Evolutionary conservation across 2,329 filamentous ascomycete genomes (phyloP).

Genomic region (Paecilomyces niveus): DNA sequence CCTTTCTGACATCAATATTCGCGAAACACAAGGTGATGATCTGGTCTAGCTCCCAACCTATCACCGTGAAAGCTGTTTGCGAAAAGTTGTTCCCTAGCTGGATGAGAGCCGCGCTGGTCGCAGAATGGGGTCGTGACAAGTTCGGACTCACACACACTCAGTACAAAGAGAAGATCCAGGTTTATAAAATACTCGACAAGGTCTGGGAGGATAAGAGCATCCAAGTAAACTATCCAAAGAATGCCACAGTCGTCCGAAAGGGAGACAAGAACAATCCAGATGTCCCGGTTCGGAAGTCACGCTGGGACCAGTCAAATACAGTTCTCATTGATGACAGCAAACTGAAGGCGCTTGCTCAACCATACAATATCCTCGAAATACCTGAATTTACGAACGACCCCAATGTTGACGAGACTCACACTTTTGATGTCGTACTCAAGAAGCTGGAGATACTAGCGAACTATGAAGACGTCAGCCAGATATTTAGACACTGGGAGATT

Average conservation of each 20-base stretch:
- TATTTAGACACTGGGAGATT: conserved; percentile 29
- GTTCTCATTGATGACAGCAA: conserved; percentile 79
- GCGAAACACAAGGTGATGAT: conserved; percentile 72
- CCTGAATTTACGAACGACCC: conserved; percentile 61
- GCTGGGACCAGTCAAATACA: conserved; percentile 79
- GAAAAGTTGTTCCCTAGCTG: conserved; percentile 52
- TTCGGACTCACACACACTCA: conserved; percentile 60
- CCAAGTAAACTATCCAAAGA: conserved; percentile 34
- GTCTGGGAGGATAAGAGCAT: conserved; percentile 57
- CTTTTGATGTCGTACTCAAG: conserved; percentile 44
- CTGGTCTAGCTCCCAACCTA: conserved; percentile 77
- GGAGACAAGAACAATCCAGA: background rate
- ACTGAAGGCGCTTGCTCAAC: conserved; percentile 76
- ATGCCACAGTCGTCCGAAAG: conserved; percentile 32
- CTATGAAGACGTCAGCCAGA: conserved; percentile 42
- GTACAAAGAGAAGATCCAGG: conserved; percentile 67
- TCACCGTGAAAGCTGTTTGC: conserved; percentile 60
- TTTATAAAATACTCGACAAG: conserved; percentile 75
- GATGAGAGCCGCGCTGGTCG: conserved; percentile 53
- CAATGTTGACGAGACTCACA: conserved; percentile 33
- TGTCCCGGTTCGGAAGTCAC: conserved; percentile 13
- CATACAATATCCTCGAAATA: conserved; percentile 72
- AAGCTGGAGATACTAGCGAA: conserved; percentile 47
- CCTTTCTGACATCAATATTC: conserved; percentile 69
- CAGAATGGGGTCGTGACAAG: conserved; percentile 70